A percentile compares a stretch with the other conserved stretches of the same genome.
These are phyloP conservation scores for Botrytis squamosa DNA, from an alignment of 2,329 filamentous ascomycete species.

Conservation along the genomic window DNA sequence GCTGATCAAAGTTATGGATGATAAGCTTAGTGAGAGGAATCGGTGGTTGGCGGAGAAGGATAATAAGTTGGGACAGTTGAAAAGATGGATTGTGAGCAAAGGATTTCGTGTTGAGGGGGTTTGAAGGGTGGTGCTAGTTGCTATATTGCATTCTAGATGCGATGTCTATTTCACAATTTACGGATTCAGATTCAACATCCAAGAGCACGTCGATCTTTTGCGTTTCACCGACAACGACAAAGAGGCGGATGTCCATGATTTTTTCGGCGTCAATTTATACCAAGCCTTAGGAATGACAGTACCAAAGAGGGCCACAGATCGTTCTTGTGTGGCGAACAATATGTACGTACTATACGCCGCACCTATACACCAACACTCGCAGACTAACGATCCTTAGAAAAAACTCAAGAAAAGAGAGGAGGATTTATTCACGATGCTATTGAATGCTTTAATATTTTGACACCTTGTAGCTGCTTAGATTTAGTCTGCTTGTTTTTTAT, in stretches of 20 bases:
- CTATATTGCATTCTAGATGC: background rate
- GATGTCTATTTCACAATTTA: background rate
- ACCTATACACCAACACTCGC: background rate
- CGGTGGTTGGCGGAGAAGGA: background rate
- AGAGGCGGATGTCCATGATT: background rate
- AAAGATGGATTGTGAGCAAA: background rate
- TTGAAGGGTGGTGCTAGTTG: background rate
- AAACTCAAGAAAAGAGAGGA: background rate
- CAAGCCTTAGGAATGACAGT: background rate
- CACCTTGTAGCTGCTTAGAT: background rate
- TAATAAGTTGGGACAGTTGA: constrained; percentile 1
- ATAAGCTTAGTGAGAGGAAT: background rate
- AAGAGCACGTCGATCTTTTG: background rate
- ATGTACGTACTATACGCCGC: background rate
- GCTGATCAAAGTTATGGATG: background rate
- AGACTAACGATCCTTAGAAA: background rate
- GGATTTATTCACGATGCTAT: background rate
- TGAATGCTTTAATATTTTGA: background rate
- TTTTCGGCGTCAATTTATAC: too few relatives aligned
- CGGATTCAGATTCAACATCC: background rate
- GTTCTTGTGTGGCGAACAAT: background rate
- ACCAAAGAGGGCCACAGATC: background rate
- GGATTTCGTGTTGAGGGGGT: constrained; percentile 12
- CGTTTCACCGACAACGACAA: background rate
- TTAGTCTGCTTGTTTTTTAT: background rate